These are phyloP conservation scores for Galerina marginata DNA, from an alignment of 768 basidiomycete species.

Conservation along the genomic window DNA sequence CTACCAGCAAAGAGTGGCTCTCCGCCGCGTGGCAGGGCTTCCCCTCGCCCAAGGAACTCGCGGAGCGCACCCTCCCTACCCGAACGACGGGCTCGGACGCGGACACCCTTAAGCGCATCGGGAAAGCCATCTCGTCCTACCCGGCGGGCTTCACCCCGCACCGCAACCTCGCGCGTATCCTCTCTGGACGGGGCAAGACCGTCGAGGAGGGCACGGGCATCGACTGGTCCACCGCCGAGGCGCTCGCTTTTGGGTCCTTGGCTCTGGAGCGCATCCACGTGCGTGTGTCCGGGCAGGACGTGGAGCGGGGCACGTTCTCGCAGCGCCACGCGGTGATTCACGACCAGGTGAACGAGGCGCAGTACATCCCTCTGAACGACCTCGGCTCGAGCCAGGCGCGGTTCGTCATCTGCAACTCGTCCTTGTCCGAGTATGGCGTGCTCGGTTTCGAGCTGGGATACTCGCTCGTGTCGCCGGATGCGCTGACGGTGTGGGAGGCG, in stretches of 20 bases:
- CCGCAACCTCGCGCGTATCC: conserved; percentile 93
- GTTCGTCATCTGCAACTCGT: conserved; percentile 96
- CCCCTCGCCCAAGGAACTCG: conserved; percentile 95
- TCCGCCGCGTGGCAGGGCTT: conserved; percentile 98
- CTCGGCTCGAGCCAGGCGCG: conserved; percentile 87
- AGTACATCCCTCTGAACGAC: conserved; percentile 89
- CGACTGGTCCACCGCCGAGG: conserved; percentile 99
- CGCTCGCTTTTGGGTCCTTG: conserved; percentile 93
- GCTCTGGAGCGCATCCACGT: conserved; percentile 94
- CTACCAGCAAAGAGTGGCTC: conserved; percentile 95
- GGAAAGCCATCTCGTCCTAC: conserved; percentile 85
- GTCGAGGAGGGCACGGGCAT: conserved; percentile 91
- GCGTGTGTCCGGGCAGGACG: conserved; percentile 96
- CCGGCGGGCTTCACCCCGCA: conserved; percentile 88
- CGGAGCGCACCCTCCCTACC: conserved; percentile 90
- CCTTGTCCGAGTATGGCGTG: conserved; percentile 91
- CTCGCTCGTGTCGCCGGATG: conserved; percentile 93
- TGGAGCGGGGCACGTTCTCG: conserved; percentile 98
- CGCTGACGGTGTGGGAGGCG: conserved; percentile 96
- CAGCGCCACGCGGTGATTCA: conserved; percentile 97
- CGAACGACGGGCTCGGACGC: conserved; percentile 83
- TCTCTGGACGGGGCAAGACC: conserved; percentile 84
- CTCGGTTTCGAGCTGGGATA: conserved; percentile 99
- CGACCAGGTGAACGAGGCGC: conserved; percentile 91
- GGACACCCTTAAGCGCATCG: conserved; percentile 80